Conservation (phyloP, 768 basidiomycete species). For the Tremella fuciformis region DNA sequence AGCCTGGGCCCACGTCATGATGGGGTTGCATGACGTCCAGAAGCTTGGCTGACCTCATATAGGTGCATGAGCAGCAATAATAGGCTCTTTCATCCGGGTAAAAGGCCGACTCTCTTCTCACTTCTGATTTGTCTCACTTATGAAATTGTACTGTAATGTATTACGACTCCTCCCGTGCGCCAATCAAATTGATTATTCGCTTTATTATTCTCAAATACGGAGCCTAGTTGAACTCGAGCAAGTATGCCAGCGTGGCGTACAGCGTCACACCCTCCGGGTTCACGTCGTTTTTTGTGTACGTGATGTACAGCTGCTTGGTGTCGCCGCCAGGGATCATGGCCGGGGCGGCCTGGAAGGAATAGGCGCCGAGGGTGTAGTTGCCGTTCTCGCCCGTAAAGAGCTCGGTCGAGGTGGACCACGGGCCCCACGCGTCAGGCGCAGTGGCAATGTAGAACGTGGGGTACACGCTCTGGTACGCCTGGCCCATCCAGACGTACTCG, state of each 20-base stretch:
- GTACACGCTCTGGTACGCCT: neutral
- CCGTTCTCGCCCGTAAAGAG: neutral
- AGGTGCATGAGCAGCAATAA: no score
- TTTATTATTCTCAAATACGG: no score
- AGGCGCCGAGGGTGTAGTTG: neutral
- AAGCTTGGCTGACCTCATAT: no score
- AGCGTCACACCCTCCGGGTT: neutral
- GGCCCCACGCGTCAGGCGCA: conserved; percentile 6
- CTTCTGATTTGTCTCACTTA: no score
- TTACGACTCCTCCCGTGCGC: no score
- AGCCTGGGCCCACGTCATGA: no score
- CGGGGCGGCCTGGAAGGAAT: conserved; percentile 3
- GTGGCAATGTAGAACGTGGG: conserved; percentile 9
- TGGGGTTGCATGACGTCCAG: no score
- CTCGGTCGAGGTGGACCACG: neutral
- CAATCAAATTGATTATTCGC: no score
- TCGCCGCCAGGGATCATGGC: neutral
- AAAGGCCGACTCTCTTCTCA: no score
- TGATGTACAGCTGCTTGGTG: conserved; percentile 5
- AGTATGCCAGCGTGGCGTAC: conserved; percentile 1
- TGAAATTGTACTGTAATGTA: no score
- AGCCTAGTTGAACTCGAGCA: conserved; percentile 1
- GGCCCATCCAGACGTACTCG: conserved; percentile 15
- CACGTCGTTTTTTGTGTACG: conserved; percentile 7
- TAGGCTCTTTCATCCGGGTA: no score